These are phyloP conservation scores for Thielaviopsis euricoi DNA, from an alignment of 2,329 filamentous ascomycete genomes.

Conservation along the genomic window DNA sequence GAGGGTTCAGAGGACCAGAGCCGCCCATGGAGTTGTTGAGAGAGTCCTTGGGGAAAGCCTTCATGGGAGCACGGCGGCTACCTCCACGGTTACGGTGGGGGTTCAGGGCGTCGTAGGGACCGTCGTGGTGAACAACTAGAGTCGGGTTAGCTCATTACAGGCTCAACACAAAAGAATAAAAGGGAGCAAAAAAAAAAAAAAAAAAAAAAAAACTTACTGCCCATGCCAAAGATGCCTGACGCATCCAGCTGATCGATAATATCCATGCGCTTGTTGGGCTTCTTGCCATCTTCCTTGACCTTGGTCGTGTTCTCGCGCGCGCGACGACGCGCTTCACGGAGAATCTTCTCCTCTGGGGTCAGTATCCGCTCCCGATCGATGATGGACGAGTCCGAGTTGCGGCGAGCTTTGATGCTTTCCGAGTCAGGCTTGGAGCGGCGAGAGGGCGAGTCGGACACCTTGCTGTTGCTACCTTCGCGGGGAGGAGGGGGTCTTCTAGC, in stretches of 20 bases:
- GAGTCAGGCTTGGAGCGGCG: constrained; percentile 26
- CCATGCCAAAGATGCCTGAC: constrained; percentile 86
- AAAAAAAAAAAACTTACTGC: constrained; percentile 43
- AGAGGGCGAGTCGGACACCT: constrained; percentile 47
- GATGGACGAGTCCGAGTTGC: constrained; percentile 68
- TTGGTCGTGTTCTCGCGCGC: constrained; percentile 29
- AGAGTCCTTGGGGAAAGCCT: constrained; percentile 85
- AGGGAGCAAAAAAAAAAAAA: neutral
- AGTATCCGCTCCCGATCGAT: constrained; percentile 42
- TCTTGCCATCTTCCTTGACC: constrained; percentile 28
- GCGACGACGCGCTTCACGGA: constrained; percentile 31
- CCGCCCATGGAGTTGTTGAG: constrained; percentile 86
- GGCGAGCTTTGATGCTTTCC: constrained; percentile 37
- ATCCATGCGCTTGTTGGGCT: constrained; percentile 46
- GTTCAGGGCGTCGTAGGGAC: constrained; percentile 91
- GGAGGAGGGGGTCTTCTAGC: constrained; percentile 26
- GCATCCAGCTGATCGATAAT: constrained; percentile 95
- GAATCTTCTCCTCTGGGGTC: constrained; percentile 41
- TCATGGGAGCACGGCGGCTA: constrained; percentile 75
- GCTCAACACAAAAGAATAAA: neutral
- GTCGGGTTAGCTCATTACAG: constrained; percentile 8
- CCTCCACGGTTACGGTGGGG: constrained; percentile 82
- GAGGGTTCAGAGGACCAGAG: constrained; percentile 63
- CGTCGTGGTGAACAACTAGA: constrained; percentile 89
- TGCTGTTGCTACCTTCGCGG: constrained; percentile 46